Evolutionary conservation across 2,329 filamentous ascomycete species (phyloP), one percentile per base, ranked within the genome.

Genomic region (Hypoxylon sp.): DNA sequence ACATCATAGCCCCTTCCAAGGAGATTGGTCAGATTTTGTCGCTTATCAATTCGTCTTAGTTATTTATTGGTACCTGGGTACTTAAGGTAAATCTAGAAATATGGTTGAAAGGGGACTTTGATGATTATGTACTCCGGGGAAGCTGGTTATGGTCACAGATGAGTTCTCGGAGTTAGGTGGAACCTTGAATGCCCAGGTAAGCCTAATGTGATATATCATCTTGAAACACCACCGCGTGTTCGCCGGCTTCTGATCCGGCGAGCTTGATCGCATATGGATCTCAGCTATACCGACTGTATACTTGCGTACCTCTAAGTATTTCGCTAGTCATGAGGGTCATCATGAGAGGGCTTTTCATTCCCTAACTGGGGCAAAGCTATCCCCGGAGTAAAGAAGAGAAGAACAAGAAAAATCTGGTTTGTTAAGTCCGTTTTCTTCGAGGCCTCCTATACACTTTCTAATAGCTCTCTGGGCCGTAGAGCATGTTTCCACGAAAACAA

Each of bases 41-140:
- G 11, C 37, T 41, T 41, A 41, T 19, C 15, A 19, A 19, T 19
- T 19, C 11, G 17, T 41, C n/a, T 41, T 41, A 10, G 5, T 19
- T 41, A 17, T 41, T 41, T 41, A 7, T 41, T 41, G n/a, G 37
- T 19, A 17, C 37, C n/a, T n/a, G n/a, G n/a, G n/a, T n/a, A n/a
- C n/a, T n/a, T n/a, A n/a, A n/a, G n/a, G n/a, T n/a, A n/a, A 41
- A 19, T 6, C n/a, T n/a, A n/a, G 8, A 17, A 17, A 7, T 41
- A 4, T 34, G 11, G 32, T 15, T 13, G 32, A 15, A 10, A 15
- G 15, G 15, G 32, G 32, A 15, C 37, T 41, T 19, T 7, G n/a
- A 41, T 41, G 37, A 19, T 41, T 17, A 39, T 15, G 37, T 41
- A 41, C 37, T 41, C 37, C 37, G 37, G 37, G 37, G 37, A 41